Base-by-base conservation (phyloP, 805 yeast species). In the Candida germanica region DNA sequence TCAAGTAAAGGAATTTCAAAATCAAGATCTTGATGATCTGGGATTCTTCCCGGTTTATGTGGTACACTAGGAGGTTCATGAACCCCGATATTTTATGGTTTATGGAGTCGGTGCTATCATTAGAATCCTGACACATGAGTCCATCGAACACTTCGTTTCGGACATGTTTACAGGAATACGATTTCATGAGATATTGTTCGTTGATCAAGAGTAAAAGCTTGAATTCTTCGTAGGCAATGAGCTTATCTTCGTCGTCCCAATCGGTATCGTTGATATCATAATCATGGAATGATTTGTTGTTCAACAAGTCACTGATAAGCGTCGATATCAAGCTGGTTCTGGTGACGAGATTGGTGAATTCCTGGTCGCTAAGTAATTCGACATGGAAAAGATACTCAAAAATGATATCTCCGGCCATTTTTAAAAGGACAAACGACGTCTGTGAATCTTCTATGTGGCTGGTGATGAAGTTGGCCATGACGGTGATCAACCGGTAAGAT, bases 171-270 rank as follows among this genome's bases (percentile, higher is more conserved):
- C 55, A 49, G 4, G 58, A 39, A 56, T 69, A 49, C 46, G 71
- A 56, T 47, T 66, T 43, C 76, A 87, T 82, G 81, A 89, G 77
- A 58, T 78, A 89, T 58, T 89, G 96, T 54, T 89, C 96, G 58
- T 89, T 89, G 17, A 89, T 64, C 1, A 87, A 80, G 26, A 89
- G 63, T 9, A 89, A 57, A 11, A 86, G 62, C 49, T 79, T 80
- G 63, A 88, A 80, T 42, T 82, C 79, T 26, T 85, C 75, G 43
- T 77, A 78, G 8, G 71, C 68, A 10, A 61, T 54, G n/a, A 63
- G 47, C 51, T 79, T 82, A 43, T 69, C 70, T 31, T 78, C 72
- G 51, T 82, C 81, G 29, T 72, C 76, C 38, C 53, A 57, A 26
- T 59, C 64, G 5, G 17, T 22, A 27, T 61, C 69, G 35, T 59